Conservation (phyloP, 768 basidiomycete genomes). For the Russula emetica region DNA sequence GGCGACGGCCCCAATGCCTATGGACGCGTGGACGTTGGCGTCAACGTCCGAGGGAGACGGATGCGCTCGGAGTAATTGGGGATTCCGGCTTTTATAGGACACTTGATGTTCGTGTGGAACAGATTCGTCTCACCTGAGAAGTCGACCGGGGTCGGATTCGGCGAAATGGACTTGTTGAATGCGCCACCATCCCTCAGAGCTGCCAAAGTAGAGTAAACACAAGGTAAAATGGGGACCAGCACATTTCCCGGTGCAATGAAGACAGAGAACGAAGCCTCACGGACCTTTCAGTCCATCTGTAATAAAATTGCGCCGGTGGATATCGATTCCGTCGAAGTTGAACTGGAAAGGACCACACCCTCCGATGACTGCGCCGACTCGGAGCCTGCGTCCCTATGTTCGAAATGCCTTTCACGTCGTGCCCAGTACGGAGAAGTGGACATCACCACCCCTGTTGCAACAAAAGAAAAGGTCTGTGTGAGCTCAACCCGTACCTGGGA, state of each 20-base stretch:
- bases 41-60: slow-evolving; percentile 7
- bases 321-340: neutral
- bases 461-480: neutral
- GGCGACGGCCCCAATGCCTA: slow-evolving; percentile 11
- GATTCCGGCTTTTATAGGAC: neutral
- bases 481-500: neutral
- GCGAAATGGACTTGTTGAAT: neutral
- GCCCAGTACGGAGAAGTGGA: neutral
- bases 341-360: neutral
- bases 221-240: neutral
- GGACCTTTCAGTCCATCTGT: neutral
- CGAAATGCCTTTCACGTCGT: neutral
- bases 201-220: neutral
- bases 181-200: neutral
- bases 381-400: neutral
- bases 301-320: neutral
- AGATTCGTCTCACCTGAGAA: neutral
- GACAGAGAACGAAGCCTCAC: neutral
- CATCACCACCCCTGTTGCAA: neutral
- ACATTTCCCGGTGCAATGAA: neutral
- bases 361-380: neutral
- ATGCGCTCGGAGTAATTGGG: neutral
- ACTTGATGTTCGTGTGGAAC: slow-evolving; percentile 1
- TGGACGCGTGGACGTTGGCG: neutral
- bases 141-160: neutral